Evolutionary conservation across 2,329 filamentous ascomycete species (phyloP).

Genomic region (Monosporascus sp.): DNA sequence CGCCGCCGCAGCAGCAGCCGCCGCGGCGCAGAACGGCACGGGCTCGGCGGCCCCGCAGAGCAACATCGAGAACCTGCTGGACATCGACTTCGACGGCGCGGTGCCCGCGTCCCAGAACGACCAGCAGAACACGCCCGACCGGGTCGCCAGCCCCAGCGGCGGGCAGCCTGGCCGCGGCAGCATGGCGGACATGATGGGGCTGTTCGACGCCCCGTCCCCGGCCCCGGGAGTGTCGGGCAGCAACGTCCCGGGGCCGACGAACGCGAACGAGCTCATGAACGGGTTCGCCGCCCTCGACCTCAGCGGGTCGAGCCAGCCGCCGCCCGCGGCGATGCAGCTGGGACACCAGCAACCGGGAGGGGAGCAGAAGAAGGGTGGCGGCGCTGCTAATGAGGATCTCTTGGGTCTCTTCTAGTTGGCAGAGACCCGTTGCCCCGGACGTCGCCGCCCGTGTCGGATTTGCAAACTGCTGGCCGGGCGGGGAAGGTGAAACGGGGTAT

Average conservation of each 20-base stretch:
- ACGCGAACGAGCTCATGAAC: constrained; percentile 73
- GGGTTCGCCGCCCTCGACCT: constrained; percentile 82
- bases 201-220: constrained; percentile 62
- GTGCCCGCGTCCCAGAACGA: constrained; percentile 80
- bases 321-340: constrained; percentile 58
- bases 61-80: constrained; percentile 90
- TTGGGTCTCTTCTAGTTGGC: constrained; percentile 47
- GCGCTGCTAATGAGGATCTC: constrained; percentile 53
- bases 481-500: too few relatives aligned
- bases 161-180: constrained; percentile 32
- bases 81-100: constrained; percentile 92
- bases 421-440: background rate
- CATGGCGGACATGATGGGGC: constrained; percentile 61
- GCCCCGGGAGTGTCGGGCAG: constrained; percentile 47
- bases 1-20: constrained; percentile 73
- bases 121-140: constrained; percentile 63
- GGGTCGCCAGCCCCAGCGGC: constrained; percentile 58
- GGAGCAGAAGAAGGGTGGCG: constrained; percentile 46
- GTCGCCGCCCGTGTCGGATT: background rate
- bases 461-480: background rate
- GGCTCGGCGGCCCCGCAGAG: constrained; percentile 45
- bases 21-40: constrained; percentile 49
- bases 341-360: constrained; percentile 30
- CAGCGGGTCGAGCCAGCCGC: constrained; percentile 57
- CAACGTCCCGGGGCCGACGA: constrained; percentile 34